These are phyloP conservation scores for Zalaria obscura DNA, from an alignment of 2,329 filamentous ascomycete species.

Conservation along the genomic window DNA sequence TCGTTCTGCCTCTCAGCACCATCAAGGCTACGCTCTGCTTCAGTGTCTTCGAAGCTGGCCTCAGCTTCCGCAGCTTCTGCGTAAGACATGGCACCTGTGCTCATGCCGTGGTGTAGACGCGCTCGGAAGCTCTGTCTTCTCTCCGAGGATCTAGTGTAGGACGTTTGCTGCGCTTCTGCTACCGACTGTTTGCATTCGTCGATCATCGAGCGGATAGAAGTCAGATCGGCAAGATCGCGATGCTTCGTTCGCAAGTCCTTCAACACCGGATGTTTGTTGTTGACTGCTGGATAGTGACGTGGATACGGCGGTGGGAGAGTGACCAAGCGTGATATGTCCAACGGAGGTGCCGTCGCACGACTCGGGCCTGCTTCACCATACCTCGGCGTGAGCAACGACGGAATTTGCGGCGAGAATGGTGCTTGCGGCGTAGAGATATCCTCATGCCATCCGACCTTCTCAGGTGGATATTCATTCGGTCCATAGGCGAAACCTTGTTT, in stretches of 20 bases:
- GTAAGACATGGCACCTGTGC: slow-evolving; percentile 64
- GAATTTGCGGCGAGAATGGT: neutral
- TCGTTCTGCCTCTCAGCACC: slow-evolving; percentile 48
- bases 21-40: slow-evolving; percentile 3
- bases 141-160: neutral
- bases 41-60: slow-evolving; percentile 34
- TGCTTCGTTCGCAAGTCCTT: slow-evolving; percentile 61
- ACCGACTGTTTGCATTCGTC: slow-evolving; percentile 7
- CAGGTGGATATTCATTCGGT: slow-evolving; percentile 47
- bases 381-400: neutral
- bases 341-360: slow-evolving; percentile 10
- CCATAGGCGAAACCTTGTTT: slow-evolving; percentile 26
- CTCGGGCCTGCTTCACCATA: neutral
- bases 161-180: slow-evolving; percentile 21
- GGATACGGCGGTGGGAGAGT: slow-evolving; percentile 90
- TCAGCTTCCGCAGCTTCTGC: slow-evolving; percentile 56
- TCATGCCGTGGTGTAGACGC: slow-evolving; percentile 68
- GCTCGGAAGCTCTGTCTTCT: slow-evolving; percentile 43
- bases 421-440: slow-evolving; percentile 14
- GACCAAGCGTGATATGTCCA: slow-evolving; percentile 85
- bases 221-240: slow-evolving; percentile 52
- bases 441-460: slow-evolving; percentile 48
- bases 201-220: neutral
- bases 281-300: slow-evolving; percentile 85
- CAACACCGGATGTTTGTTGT: slow-evolving; percentile 90